Evolutionary conservation across 139 green algal genomes (phyloP).

Genomic region (Tetradesmus obliquus): DNA sequence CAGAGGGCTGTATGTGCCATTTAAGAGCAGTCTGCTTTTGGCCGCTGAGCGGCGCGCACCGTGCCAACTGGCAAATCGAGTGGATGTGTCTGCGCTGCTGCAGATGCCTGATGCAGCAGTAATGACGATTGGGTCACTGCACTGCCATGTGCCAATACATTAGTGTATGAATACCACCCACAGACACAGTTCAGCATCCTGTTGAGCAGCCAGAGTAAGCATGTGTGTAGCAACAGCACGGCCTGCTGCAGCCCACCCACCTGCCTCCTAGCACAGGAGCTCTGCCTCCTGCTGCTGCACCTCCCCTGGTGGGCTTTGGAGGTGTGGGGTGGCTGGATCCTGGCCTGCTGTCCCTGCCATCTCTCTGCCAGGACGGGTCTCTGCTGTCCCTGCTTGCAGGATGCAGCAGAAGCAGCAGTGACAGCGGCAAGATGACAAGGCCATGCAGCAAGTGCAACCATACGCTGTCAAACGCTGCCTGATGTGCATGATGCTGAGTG

Average conservation of each 20-base stretch:
- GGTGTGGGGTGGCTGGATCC: background rate
- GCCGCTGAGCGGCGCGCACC: no score
- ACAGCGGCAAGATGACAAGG: background rate
- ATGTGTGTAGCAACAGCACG: background rate
- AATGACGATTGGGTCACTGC: no score
- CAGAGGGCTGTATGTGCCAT: no score
- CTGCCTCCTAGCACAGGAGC: conserved; percentile 12
- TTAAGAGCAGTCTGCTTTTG: no score
- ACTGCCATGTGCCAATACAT: no score
- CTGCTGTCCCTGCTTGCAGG: conserved; percentile 11
- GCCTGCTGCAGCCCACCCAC: background rate
- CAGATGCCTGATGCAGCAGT: no score
- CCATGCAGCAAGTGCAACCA: background rate
- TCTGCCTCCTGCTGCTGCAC: background rate
- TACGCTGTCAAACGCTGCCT: background rate
- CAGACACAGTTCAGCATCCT: no score
- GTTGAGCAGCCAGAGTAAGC: no score
- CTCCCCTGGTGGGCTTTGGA: conserved; percentile 8
- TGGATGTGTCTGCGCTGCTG: no score
- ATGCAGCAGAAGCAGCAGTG: background rate
- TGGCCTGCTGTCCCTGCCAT: background rate
- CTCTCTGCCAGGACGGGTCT: background rate
- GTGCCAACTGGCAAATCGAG: no score
- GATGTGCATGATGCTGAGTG: background rate
- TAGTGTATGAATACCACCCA: no score